A percentile compares a stretch with the other conserved stretches of the same genome.
Conservation (phyloP, 2,329 filamentous ascomycete genomes). For the Nigrograna mackinnonii region DNA sequence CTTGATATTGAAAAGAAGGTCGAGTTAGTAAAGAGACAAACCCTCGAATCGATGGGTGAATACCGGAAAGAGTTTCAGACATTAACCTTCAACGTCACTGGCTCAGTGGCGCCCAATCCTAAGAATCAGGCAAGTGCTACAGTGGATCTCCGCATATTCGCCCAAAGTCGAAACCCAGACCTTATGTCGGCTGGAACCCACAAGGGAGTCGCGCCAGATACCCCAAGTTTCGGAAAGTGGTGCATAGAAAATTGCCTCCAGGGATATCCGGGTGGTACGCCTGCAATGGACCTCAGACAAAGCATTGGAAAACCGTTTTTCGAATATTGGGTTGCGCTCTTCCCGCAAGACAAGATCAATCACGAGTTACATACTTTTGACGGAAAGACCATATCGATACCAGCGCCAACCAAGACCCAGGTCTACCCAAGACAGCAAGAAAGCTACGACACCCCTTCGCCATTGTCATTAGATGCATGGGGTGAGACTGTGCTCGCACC, state of each 20-base stretch:
- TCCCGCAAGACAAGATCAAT: constrained; percentile 20
- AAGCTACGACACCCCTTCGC: constrained; percentile 26
- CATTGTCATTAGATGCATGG: constrained; percentile 26
- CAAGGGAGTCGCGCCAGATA: constrained; percentile 12
- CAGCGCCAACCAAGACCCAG: constrained; percentile 8
- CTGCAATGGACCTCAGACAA: constrained; percentile 23
- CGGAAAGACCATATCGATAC: constrained; percentile 9
- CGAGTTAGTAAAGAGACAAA: constrained; percentile 24
- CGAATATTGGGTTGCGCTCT: constrained; percentile 27
- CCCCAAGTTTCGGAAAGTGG: constrained; percentile 13
- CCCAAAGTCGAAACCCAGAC: constrained; percentile 21
- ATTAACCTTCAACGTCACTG: constrained; percentile 34
- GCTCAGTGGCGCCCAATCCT: constrained; percentile 26
- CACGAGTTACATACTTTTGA: constrained; percentile 13
- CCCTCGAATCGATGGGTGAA: constrained; percentile 13
- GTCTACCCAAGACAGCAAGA: constrained; percentile 13
- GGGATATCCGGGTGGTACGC: constrained; percentile 45
- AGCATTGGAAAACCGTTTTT: constrained; percentile 25
- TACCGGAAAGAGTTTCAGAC: constrained; percentile 11
- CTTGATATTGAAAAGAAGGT: constrained; percentile 32
- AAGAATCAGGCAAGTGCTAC: constrained; percentile 39
- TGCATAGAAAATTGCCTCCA: constrained; percentile 32
- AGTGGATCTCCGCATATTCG: constrained; percentile 39
- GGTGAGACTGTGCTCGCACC: constrained; percentile 36
- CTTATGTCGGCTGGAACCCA: constrained; percentile 13